Percentiles rank a stretch among this genome's conserved stretches.
Conservation (phyloP, 2,329 filamentous ascomycete genomes). For the Graphiopsis chlorocephala region DNA sequence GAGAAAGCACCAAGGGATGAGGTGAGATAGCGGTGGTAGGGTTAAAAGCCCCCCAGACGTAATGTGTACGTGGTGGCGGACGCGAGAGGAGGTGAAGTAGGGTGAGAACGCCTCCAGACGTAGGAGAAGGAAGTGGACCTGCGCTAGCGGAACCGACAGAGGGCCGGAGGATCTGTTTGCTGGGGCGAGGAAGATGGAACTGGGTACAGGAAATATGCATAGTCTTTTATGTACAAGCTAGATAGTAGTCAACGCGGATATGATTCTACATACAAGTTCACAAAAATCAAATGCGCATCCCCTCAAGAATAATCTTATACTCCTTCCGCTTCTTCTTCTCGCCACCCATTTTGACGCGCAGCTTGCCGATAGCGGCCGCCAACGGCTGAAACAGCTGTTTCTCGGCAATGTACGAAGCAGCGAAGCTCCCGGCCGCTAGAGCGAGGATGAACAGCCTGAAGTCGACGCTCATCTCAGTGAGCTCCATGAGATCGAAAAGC, state of each 20-base stretch:
- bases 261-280: not conserved
- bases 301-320: slow-evolving; percentile 78
- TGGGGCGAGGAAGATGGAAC: no score
- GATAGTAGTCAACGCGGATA: not conserved
- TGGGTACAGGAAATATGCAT: not conserved
- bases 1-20: not conserved
- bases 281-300: slow-evolving; percentile 41
- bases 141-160: not conserved
- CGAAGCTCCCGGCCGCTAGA: slow-evolving; percentile 68
- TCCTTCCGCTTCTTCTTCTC: slow-evolving; percentile 75
- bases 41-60: not conserved
- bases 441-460: slow-evolving; percentile 73
- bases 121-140: not conserved
- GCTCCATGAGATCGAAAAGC: slow-evolving; percentile 74
- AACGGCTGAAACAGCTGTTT: slow-evolving; percentile 66
- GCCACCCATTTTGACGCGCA: slow-evolving; percentile 56
- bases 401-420: slow-evolving; percentile 69
- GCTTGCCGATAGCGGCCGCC: slow-evolving; percentile 63
- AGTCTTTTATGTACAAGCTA: not conserved
- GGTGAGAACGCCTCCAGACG: not conserved
- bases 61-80: not conserved
- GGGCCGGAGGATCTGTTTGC: not conserved
- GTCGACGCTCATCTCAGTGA: slow-evolving; percentile 69
- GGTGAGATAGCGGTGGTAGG: no score
- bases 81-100: no score